Evolutionary conservation across 345 rosid genomes (phyloP).

Genomic region (Boechera retrofracta): DNA sequence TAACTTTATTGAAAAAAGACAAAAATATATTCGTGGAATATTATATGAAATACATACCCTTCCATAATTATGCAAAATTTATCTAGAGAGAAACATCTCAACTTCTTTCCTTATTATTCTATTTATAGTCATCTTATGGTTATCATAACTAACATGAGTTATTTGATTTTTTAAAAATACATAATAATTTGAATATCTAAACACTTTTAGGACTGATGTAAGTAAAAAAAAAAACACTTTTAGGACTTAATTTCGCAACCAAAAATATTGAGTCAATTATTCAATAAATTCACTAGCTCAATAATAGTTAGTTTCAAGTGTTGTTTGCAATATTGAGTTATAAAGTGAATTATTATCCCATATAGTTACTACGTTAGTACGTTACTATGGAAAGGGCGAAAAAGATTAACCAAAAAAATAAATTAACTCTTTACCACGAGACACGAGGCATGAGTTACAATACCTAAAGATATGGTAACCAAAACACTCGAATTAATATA

Average conservation of each 20-base stretch:
- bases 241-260: background rate
- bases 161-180: background rate
- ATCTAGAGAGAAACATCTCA: background rate
- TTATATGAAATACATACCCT: constrained; percentile 27
- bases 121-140: constrained; percentile 4
- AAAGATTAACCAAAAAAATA: background rate
- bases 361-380: background rate
- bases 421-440: background rate
- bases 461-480: constrained; percentile 12
- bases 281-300: background rate
- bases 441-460: constrained; percentile 9
- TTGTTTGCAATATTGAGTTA: constrained; percentile 12
- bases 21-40: constrained; percentile 38
- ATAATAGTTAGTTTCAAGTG: background rate
- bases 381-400: background rate
- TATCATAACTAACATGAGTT: constrained; percentile 13
- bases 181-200: background rate
- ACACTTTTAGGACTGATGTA: background rate
- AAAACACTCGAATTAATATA: constrained; percentile 14
- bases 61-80: constrained; percentile 22
- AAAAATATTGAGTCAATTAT: background rate
- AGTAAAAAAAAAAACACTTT: background rate
- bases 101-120: constrained; percentile 1
- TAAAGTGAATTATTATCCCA: background rate
- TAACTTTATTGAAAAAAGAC: constrained; percentile 62